Evolutionary conservation across 345 rosid genomes (phyloP).

Genomic region (Populus ilicifolia): DNA sequence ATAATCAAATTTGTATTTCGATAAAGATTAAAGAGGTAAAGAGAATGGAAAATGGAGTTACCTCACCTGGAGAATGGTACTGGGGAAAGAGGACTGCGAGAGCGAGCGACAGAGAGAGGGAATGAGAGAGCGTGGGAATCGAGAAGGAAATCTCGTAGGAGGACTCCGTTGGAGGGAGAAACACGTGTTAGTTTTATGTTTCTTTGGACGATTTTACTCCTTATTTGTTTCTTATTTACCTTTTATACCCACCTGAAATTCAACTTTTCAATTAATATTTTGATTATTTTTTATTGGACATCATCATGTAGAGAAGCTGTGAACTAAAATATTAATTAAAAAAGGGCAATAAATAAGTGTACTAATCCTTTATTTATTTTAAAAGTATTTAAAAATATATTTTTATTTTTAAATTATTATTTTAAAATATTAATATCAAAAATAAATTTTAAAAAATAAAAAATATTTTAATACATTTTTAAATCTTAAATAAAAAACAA

Average conservation of each 20-base stretch:
- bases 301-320: too few relatives aligned
- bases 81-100: background rate
- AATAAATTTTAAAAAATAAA: too few relatives aligned
- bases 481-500: too few relatives aligned
- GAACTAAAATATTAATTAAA: too few relatives aligned
- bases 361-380: too few relatives aligned
- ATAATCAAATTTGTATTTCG: background rate
- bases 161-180: background rate
- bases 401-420: too few relatives aligned
- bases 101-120: background rate
- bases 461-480: too few relatives aligned
- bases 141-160: background rate
- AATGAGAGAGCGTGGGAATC: slow-evolving; percentile 1
- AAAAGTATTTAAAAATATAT: too few relatives aligned
- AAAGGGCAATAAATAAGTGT: too few relatives aligned
- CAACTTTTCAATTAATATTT: too few relatives aligned
- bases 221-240: background rate
- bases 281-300: too few relatives aligned
- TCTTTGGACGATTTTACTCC: background rate
- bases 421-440: too few relatives aligned
- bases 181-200: slow-evolving; percentile 5
- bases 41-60: background rate
- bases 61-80: background rate
- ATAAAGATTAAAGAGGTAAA: background rate
- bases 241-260: background rate